Evolutionary conservation across 2,329 filamentous ascomycete species (phyloP).

Genomic region (Didymellaceae sp.): DNA sequence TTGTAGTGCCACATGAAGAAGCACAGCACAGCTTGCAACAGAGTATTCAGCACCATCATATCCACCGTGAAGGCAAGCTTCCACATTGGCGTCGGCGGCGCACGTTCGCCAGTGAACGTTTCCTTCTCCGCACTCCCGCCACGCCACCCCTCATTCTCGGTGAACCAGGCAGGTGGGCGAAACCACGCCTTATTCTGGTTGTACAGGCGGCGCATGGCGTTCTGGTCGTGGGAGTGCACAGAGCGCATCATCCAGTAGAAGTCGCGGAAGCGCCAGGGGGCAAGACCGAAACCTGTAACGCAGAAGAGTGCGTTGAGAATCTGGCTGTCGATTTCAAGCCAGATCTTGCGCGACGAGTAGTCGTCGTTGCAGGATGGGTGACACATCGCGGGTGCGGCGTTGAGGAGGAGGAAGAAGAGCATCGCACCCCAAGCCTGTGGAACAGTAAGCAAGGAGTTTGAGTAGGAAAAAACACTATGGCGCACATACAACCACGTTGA

Average conservation of each 20-base stretch:
- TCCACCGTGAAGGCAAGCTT: conserved; percentile 80
- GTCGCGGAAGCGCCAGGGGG: conserved; percentile 83
- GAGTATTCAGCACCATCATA: conserved; percentile 78
- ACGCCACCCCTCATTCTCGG: conserved; percentile 48
- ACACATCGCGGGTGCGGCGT: conserved; percentile 77
- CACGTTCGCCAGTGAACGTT: conserved; percentile 72
- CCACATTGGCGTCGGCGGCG: conserved; percentile 71
- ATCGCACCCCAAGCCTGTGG: conserved; percentile 83
- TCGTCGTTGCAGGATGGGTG: conserved; percentile 72
- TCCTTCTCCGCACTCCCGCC: conserved; percentile 37
- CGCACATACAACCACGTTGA: conserved; percentile 68
- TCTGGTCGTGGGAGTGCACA: conserved; percentile 57
- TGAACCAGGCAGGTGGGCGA: conserved; percentile 69
- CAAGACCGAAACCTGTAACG: conserved; percentile 80
- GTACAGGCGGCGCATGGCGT: conserved; percentile 68
- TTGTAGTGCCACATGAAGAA: conserved; percentile 85
- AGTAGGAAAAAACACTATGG: no score
- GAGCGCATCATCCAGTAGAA: conserved; percentile 70
- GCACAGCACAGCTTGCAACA: conserved; percentile 74
- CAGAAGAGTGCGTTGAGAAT: conserved; percentile 84
- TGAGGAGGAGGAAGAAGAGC: conserved; percentile 83
- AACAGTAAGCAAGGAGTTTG: neutral
- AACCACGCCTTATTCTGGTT: conserved; percentile 80
- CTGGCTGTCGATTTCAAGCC: conserved; percentile 85
- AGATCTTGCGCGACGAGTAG: conserved; percentile 74